Evolutionary conservation across 2,329 filamentous ascomycete genomes (phyloP).

Genomic region (Clarireedia hainanense): DNA sequence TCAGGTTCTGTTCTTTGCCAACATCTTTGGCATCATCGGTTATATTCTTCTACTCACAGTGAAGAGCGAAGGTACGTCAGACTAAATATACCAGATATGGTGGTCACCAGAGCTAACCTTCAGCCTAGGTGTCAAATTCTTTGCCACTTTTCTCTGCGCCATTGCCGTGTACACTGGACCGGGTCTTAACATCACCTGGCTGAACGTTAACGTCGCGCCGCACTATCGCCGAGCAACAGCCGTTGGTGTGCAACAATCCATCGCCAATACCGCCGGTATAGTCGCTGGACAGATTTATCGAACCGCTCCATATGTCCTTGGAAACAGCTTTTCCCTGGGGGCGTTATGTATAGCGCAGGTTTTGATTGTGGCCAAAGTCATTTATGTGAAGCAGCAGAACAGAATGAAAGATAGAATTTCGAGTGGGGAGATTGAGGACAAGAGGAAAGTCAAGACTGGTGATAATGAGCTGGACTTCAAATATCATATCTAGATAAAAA

Average conservation of each 20-base stretch:
- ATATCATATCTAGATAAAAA: constrained; percentile 32
- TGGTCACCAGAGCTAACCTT: neutral
- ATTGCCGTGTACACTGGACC: constrained; percentile 40
- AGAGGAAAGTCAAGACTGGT: constrained; percentile 37
- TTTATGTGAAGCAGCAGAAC: constrained; percentile 38
- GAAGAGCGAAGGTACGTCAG: constrained; percentile 31
- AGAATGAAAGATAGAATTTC: constrained; percentile 32
- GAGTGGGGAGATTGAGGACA: constrained; percentile 36
- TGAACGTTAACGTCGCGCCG: constrained; percentile 38
- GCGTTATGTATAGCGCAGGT: constrained; percentile 16
- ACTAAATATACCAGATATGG: neutral
- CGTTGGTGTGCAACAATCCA: constrained; percentile 38
- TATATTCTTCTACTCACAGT: constrained; percentile 42
- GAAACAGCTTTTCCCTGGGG: constrained; percentile 19
- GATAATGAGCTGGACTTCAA: constrained; percentile 41
- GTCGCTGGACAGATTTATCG: constrained; percentile 28
- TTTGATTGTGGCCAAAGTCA: constrained; percentile 33
- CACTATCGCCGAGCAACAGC: constrained; percentile 40
- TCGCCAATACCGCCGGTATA: constrained; percentile 40
- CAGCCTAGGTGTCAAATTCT: constrained; percentile 32
- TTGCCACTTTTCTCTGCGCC: constrained; percentile 41
- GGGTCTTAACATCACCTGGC: constrained; percentile 41
- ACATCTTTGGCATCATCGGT: constrained; percentile 39
- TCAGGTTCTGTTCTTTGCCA: constrained; percentile 31
- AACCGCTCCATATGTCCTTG: constrained; percentile 18